These are phyloP conservation scores for Volvariella volvacea DNA, from an alignment of 1,284 basidiomycete genomes.

Conservation along the genomic window DNA sequence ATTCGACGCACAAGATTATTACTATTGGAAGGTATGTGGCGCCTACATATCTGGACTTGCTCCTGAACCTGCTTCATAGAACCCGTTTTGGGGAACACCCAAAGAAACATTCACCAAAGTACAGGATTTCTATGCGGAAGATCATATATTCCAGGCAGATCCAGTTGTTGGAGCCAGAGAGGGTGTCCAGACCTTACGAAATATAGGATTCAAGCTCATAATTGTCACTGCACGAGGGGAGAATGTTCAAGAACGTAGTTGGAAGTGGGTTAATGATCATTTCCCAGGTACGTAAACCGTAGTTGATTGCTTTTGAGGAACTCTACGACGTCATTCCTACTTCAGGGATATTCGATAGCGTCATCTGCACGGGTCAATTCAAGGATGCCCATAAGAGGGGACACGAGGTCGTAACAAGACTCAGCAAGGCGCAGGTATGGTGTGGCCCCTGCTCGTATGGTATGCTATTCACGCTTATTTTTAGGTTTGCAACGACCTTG, in stretches of 20 bases:
- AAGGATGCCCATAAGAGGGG: constrained; percentile 39
- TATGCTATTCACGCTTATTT: constrained; percentile 1
- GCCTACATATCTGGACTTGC: not conserved
- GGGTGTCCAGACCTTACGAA: constrained; percentile 46
- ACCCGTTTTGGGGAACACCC: constrained; percentile 67
- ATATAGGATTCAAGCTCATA: constrained; percentile 61
- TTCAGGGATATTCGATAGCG: constrained; percentile 47
- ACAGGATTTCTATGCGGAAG: constrained; percentile 49
- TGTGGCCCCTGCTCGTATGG: not conserved
- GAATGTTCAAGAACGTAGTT: constrained; percentile 51
- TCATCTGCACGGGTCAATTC: constrained; percentile 77
- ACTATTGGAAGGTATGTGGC: constrained; percentile 57
- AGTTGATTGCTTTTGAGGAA: no score
- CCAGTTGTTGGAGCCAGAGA: constrained; percentile 65
- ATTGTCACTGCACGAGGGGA: constrained; percentile 71
- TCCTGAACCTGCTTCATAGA: constrained; percentile 27
- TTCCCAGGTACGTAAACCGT: constrained; percentile 43
- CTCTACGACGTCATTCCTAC: no score
- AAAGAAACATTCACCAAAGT: constrained; percentile 56
- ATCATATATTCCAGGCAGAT: constrained; percentile 42
- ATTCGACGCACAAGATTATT: constrained; percentile 33
- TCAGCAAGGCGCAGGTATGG: constrained; percentile 64
- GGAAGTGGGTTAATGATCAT: constrained; percentile 61
- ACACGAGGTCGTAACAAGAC: constrained; percentile 47
- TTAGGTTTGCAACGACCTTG: constrained; percentile 58